These are phyloP conservation scores for Spergularia bocconei DNA, from an alignment of 148 eudicot species.

Conservation along the genomic window DNA sequence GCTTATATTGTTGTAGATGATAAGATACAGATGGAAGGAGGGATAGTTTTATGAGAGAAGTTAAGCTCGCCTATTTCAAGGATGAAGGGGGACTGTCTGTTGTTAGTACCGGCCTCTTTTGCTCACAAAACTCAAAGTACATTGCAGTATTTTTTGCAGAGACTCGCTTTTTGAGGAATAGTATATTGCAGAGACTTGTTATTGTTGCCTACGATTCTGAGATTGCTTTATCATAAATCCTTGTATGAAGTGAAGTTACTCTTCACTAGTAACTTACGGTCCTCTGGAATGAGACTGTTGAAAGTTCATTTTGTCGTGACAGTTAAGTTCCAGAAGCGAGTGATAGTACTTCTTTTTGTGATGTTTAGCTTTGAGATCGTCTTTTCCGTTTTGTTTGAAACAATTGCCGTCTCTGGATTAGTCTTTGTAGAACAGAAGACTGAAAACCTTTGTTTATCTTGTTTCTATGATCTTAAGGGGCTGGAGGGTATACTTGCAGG, in stretches of 20 bases:
- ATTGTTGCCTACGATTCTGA: background rate
- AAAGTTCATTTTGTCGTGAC: background rate
- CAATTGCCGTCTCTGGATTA: background rate
- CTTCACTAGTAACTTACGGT: too few relatives aligned
- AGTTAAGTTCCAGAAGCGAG: background rate
- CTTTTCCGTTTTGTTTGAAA: background rate
- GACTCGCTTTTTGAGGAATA: background rate
- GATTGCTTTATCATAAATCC: background rate
- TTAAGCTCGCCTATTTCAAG: background rate
- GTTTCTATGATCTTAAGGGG: conserved; percentile 29
- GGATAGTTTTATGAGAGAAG: background rate
- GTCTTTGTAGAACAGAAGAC: background rate
- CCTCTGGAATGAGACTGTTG: too few relatives aligned
- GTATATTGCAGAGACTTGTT: background rate
- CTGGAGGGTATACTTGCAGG: conserved; percentile 48
- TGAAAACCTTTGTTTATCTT: conserved; percentile 1
- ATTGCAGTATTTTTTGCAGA: background rate
- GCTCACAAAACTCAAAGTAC: background rate
- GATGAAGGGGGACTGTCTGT: background rate
- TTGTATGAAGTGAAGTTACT: background rate
- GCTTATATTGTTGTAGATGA: too few relatives aligned
- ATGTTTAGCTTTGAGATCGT: background rate
- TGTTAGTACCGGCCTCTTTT: background rate
- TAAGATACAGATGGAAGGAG: background rate
- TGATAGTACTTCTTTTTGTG: background rate